These are phyloP conservation scores for Rhodotorula glutinis DNA, from an alignment of 1,284 basidiomycete species.

Conservation along the genomic window DNA sequence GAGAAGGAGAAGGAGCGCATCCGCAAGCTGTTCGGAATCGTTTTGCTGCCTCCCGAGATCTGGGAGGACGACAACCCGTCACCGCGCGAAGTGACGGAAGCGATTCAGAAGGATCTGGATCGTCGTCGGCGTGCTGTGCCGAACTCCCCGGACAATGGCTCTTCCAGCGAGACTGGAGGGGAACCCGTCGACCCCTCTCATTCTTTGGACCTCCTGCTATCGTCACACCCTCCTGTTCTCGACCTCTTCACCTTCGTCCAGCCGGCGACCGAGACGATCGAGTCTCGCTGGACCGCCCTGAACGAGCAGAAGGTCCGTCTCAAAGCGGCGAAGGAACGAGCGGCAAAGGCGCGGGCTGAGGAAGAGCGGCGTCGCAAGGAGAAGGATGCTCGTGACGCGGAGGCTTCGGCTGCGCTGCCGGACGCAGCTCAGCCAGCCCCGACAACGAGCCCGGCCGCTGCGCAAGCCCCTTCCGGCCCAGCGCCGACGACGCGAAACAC, in stretches of 20 bases:
- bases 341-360: constrained; percentile 28
- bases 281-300: constrained; percentile 25
- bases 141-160: not conserved
- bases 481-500: not conserved
- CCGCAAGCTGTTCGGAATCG: constrained; percentile 18
- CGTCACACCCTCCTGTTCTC: constrained; percentile 4
- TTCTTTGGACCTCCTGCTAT: not conserved
- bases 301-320: constrained; percentile 34
- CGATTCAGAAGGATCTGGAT: constrained; percentile 20
- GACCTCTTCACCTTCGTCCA: constrained; percentile 22
- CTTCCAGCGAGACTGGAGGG: not conserved
- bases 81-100: constrained; percentile 7
- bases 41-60: constrained; percentile 18
- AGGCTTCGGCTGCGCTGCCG: not conserved
- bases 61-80: constrained; percentile 19
- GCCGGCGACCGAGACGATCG: constrained; percentile 7
- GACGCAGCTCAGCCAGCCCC: not conserved
- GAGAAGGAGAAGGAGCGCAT: constrained; percentile 37
- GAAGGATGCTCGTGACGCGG: constrained; percentile 15
- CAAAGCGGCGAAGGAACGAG: constrained; percentile 30
- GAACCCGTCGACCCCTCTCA: not conserved
- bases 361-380: constrained; percentile 31
- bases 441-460: not conserved
- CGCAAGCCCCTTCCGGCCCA: not conserved
- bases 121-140: not conserved